phyloP scores from a whole-genome alignment of 1,284 basidiomycete species.

The Sporisorium iseilematis-ciliati region DNA sequence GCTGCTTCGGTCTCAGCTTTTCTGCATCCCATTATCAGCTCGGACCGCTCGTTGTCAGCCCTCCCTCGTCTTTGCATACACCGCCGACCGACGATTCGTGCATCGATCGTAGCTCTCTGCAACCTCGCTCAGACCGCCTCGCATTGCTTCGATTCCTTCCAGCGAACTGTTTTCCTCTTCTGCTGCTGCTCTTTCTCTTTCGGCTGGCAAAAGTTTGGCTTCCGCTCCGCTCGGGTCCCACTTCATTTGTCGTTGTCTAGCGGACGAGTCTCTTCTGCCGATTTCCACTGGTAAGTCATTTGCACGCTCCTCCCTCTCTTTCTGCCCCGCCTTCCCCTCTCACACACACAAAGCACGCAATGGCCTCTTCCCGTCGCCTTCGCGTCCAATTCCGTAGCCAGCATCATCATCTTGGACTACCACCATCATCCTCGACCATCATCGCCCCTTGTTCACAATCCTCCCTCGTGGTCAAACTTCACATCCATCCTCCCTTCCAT shows the following conservation, averaged over 20 bases:
- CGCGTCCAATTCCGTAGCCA: background rate
- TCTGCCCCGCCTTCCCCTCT: background rate
- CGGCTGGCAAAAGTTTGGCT: background rate
- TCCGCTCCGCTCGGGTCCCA: slow-evolving; percentile 15
- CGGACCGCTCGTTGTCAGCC: too few relatives aligned
- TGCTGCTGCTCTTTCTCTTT: slow-evolving; percentile 5
- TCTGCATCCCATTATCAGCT: too few relatives aligned
- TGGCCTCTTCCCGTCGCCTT: background rate
- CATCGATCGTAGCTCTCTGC: background rate
- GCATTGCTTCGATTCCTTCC: slow-evolving; percentile 1
- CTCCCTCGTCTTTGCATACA: too few relatives aligned
- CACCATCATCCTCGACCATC: slow-evolving; percentile 9
- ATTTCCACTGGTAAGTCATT: slow-evolving; percentile 7
- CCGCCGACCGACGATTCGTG: too few relatives aligned
- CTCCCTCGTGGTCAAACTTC: background rate
- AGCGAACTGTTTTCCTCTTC: background rate
- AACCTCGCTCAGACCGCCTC: slow-evolving; percentile 1
- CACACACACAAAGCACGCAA: slow-evolving; percentile 2
- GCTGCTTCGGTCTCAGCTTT: too few relatives aligned
- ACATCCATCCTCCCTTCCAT: background rate
- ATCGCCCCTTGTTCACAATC: background rate
- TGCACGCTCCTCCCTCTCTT: background rate
- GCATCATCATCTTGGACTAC: slow-evolving; percentile 1
- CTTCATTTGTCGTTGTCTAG: slow-evolving; percentile 17
- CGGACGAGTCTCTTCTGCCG: slow-evolving; percentile 4